A percentile compares a stretch with the other conserved stretches of the same genome.
Evolutionary conservation across 2,329 filamentous ascomycete genomes (phyloP).

Genomic region (Keithomyces neogunnii): DNA sequence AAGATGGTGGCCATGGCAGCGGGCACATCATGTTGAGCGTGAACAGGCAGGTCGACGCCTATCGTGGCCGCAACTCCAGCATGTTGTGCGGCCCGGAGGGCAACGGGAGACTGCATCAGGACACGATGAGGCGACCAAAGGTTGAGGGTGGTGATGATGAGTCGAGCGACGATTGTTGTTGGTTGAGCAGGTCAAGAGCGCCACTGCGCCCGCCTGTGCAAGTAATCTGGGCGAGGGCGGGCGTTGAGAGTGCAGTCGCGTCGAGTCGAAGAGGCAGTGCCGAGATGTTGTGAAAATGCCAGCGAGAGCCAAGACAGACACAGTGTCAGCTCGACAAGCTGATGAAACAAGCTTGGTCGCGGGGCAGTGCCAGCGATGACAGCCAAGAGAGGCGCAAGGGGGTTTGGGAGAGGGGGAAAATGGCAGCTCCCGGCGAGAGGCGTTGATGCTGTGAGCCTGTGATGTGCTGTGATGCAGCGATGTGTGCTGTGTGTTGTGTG

Average conservation of each 20-base stretch:
- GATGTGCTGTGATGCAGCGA: too few relatives aligned
- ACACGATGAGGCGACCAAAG: background rate
- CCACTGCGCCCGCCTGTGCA: too few relatives aligned
- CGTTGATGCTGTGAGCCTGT: background rate
- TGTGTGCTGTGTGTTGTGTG: too few relatives aligned
- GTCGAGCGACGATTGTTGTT: too few relatives aligned
- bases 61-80: background rate
- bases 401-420: background rate
- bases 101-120: constrained; percentile 5
- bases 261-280: background rate
- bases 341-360: background rate
- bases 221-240: background rate
- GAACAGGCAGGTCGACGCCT: constrained; percentile 11
- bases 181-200: too few relatives aligned
- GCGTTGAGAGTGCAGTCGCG: background rate
- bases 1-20: constrained; percentile 9
- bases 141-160: too few relatives aligned
- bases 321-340: background rate
- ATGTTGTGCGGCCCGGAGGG: constrained; percentile 4
- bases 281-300: background rate
- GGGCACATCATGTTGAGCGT: constrained; percentile 1
- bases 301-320: background rate
- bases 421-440: background rate
- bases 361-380: background rate
- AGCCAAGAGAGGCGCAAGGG: background rate